Base-by-base conservation (phyloP, 306 rosid genomes). In the Cicer chorassanicum region DNA sequence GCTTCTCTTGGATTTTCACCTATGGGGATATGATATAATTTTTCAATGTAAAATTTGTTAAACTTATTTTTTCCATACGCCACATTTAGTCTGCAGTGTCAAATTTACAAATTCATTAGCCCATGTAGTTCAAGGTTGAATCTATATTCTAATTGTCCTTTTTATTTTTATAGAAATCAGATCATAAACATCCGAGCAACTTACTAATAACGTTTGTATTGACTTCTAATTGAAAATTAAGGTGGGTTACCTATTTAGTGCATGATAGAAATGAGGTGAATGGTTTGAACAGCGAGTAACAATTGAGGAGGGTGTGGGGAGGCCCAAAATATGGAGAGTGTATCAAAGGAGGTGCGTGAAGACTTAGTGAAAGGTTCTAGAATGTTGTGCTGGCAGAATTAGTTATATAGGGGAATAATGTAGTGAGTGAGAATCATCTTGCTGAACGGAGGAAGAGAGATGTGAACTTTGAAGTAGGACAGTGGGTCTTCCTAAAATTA, bases 111-210 rank as follows among this genome's bases (percentile, higher is more conserved):
- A 36, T 12, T 34, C 65, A 41, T 42, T 64, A 15, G n/a, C 69
- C 11, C 49, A 39, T 9, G 18, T 1, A 39, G 34, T 40, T 14
- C 70, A 65, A 42, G 10, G 10, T 43, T 65, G 70, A 65, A 19
- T 65, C 54, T 42, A 44, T 11, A 65, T 41, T 65, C 53, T 65
- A 42, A 42, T 43, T 11, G 10, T 66, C 72, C 56, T 11, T 45
- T 66, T 62, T 11, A 44, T 11, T 21, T 66, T 62, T 11, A 44
- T 7, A 6, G 18, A 65, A 14, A 4, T 41, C 50, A 42, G 70
- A 18, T 41, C 14, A 18, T 15, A 65, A 65, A 65, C 16, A 16
- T 43, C 15, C 51, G 16, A 65, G 16, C 5, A 42, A 2, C 53
- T 2, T 65, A 40, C 50, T 15, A 41, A 64, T 34, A 65, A 65